phyloP scores from a whole-genome alignment of 116 monocot genomes.

The Iris pallida region DNA sequence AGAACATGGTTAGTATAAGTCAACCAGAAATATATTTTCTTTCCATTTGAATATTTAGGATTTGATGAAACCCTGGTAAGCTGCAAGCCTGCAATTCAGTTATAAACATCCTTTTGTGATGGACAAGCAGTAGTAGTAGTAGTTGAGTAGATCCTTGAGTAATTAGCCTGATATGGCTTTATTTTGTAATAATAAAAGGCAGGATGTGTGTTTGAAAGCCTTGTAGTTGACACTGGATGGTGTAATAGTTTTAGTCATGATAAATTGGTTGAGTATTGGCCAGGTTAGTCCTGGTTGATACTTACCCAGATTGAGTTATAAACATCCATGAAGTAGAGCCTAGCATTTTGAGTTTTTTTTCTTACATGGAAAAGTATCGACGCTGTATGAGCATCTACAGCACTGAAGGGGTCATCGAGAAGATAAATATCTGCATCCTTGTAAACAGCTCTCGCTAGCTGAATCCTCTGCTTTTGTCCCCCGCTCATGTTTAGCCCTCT shows the following conservation, averaged over 20 bases:
- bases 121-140: no score
- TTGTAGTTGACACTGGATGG: neutral
- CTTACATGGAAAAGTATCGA: slow-evolving; percentile 40
- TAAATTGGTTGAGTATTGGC: no score
- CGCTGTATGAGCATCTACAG: slow-evolving; percentile 60
- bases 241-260: neutral
- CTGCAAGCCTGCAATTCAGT: no score
- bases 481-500: slow-evolving; percentile 87
- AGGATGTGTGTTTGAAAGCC: no score
- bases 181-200: no score
- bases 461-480: slow-evolving; percentile 83
- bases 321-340: neutral
- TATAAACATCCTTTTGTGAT: no score
- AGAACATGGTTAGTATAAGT: no score
- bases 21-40: no score
- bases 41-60: no score
- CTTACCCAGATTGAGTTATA: neutral
- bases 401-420: slow-evolving; percentile 86
- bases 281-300: no score
- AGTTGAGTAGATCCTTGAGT: neutral
- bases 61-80: no score
- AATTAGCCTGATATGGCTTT: neutral
- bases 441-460: slow-evolving; percentile 77
- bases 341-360: neutral
- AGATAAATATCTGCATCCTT: slow-evolving; percentile 65